These are phyloP conservation scores for Pythium biforme DNA, from an alignment of 352 stramenopile species.

Conservation along the genomic window DNA sequence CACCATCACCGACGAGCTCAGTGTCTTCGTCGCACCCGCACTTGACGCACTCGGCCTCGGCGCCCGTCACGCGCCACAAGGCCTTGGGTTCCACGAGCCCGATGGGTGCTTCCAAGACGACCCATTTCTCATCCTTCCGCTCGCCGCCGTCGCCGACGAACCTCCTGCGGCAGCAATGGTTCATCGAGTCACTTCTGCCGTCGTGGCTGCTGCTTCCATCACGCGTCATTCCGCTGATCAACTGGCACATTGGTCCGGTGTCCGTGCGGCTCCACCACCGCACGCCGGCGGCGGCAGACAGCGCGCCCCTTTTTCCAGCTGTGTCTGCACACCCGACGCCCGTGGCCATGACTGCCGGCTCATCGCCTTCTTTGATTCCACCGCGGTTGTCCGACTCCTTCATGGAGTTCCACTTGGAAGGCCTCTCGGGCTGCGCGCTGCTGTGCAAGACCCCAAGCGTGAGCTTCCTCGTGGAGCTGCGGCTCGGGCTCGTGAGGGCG, in stretches of 20 bases:
- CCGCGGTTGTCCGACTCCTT: slow-evolving; percentile 25
- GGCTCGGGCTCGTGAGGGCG: slow-evolving; percentile 48
- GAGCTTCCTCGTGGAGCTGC: slow-evolving; percentile 53
- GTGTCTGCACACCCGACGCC: neutral
- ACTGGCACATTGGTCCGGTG: slow-evolving; percentile 55
- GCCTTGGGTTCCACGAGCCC: slow-evolving; percentile 5
- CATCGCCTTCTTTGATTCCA: neutral
- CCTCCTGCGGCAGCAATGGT: slow-evolving; percentile 29
- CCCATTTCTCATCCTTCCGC: neutral
- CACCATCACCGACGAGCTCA: slow-evolving; percentile 7
- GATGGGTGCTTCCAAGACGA: neutral
- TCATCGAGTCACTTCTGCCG: slow-evolving; percentile 38
- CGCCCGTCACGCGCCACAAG: slow-evolving; percentile 21
- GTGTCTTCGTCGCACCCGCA: neutral
- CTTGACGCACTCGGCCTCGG: slow-evolving; percentile 26
- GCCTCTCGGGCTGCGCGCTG: slow-evolving; percentile 47
- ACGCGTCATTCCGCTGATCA: slow-evolving; percentile 40
- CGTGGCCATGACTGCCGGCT: too few relatives aligned
- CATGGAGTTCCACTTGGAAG: slow-evolving; percentile 45
- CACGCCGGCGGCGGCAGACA: neutral
- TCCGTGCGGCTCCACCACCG: slow-evolving; percentile 41
- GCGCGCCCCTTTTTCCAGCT: neutral
- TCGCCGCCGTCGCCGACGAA: slow-evolving; percentile 14
- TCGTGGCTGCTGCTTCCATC: slow-evolving; percentile 27
- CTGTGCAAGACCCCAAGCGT: slow-evolving; percentile 31